A percentile compares a stretch with the other conserved stretches of the same genome.
These are phyloP conservation scores for Tranzscheliella williamsii DNA, from an alignment of 1,284 basidiomycete species.

Conservation along the genomic window DNA sequence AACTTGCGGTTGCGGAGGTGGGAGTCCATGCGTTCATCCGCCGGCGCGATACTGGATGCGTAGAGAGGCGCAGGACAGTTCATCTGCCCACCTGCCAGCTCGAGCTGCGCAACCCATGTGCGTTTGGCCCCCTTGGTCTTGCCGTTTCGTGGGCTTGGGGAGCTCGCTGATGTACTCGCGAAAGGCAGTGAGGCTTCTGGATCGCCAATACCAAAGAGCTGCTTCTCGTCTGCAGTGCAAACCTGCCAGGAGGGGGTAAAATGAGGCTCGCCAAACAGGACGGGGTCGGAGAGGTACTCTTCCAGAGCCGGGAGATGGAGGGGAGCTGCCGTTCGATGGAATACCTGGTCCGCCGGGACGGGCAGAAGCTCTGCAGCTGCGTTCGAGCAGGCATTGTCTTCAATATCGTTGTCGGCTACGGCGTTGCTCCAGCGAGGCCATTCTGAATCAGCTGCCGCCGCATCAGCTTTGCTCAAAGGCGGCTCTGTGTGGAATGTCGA, in stretches of 20 bases:
- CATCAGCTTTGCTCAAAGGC: too few species aligned
- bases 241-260: constrained; percentile 26
- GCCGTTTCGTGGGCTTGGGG: neutral
- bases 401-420: constrained; percentile 7
- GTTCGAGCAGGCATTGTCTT: constrained; percentile 5
- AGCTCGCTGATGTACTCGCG: neutral
- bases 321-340: constrained; percentile 46
- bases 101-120: constrained; percentile 3
- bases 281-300: constrained; percentile 33
- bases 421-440: constrained; percentile 9
- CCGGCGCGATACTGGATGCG: neutral
- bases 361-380: constrained; percentile 12
- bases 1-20: neutral
- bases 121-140: neutral
- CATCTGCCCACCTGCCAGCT: constrained; percentile 34
- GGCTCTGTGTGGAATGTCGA: too few species aligned
- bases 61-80: constrained; percentile 17
- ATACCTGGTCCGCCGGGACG: constrained; percentile 51
- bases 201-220: constrained; percentile 35
- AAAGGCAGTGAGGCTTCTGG: neutral
- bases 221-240: constrained; percentile 33
- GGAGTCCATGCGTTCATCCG: neutral
- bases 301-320: constrained; percentile 60
- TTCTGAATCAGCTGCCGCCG: too few species aligned
- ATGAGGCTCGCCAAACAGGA: constrained; percentile 34